These are phyloP conservation scores for Neofusicoccum sp. DNA, from an alignment of 2,329 filamentous ascomycete genomes.

Conservation along the genomic window DNA sequence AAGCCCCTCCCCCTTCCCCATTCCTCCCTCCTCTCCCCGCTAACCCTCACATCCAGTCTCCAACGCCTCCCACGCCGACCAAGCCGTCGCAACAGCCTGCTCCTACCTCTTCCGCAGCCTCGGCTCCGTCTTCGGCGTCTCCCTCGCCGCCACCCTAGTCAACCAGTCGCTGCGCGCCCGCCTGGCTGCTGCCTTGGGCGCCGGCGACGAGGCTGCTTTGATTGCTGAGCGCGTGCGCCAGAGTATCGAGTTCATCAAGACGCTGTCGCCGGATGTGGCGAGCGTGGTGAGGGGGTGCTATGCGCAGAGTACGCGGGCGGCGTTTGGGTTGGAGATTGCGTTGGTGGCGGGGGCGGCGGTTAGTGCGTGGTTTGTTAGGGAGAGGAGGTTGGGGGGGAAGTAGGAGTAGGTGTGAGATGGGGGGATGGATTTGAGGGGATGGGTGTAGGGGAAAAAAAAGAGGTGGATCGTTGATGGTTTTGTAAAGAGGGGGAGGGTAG, in stretches of 20 bases:
- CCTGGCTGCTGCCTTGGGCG: slow-evolving; percentile 54
- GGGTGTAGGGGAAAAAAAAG: neutral
- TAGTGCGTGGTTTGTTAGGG: slow-evolving; percentile 45
- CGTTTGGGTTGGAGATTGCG: slow-evolving; percentile 50
- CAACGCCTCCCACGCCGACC: slow-evolving; percentile 64
- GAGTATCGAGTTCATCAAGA: slow-evolving; percentile 66
- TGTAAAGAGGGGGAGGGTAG: neutral
- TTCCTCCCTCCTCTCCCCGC: neutral
- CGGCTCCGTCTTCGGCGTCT: slow-evolving; percentile 64
- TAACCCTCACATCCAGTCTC: slow-evolving; percentile 50
- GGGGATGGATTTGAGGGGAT: neutral
- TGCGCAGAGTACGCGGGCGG: slow-evolving; percentile 53
- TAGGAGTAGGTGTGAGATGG: neutral
- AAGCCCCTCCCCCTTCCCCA: slow-evolving; percentile 25
- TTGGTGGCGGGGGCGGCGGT: slow-evolving; percentile 52
- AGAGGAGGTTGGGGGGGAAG: slow-evolving; percentile 35
- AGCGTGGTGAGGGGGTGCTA: slow-evolving; percentile 66
- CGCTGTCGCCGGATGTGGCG: slow-evolving; percentile 60
- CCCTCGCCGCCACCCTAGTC: slow-evolving; percentile 68
- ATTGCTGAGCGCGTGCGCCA: slow-evolving; percentile 69
- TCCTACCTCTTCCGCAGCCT: slow-evolving; percentile 78
- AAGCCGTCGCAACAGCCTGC: slow-evolving; percentile 74
- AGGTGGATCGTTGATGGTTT: neutral
- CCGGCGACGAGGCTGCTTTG: slow-evolving; percentile 58
- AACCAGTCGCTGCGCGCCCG: slow-evolving; percentile 64